Evolutionary conservation across 495 filamentous ascomycete species (phyloP).

Genomic region (Glarea lozoyensis): DNA sequence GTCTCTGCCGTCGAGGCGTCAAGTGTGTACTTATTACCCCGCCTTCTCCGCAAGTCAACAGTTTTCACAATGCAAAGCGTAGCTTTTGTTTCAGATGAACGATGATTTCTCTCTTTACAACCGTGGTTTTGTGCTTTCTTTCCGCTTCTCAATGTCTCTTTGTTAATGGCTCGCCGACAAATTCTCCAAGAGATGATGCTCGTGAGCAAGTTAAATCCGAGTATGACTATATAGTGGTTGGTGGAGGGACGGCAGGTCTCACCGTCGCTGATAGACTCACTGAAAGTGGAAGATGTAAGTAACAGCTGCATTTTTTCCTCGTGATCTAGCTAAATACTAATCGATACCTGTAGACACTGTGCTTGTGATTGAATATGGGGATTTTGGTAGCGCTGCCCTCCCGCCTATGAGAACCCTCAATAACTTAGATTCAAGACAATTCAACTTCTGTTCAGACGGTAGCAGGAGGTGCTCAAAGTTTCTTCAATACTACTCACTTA

Average conservation of each 20-base stretch:
- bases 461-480: background rate
- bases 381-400: background rate
- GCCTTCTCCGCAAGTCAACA: too few species aligned
- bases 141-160: too few species aligned
- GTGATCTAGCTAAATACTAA: background rate
- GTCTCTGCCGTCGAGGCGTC: too few species aligned
- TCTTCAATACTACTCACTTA: background rate
- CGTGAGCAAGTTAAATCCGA: background rate
- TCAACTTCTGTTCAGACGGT: background rate
- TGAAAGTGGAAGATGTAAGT: constrained; percentile 28
- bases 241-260: constrained; percentile 77
- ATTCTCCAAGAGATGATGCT: too few species aligned
- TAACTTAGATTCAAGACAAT: background rate
- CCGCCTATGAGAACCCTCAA: background rate
- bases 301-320: background rate
- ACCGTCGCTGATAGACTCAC: constrained; percentile 54
- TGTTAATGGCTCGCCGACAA: too few species aligned
- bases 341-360: constrained; percentile 20
- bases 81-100: too few species aligned
- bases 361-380: constrained; percentile 29
- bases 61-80: too few species aligned
- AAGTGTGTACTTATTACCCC: too few species aligned
- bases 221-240: constrained; percentile 53
- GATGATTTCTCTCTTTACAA: too few species aligned
- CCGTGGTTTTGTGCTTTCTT: too few species aligned